phyloP scores from a whole-genome alignment of 768 basidiomycete species.

The Lactarius quietus region DNA sequence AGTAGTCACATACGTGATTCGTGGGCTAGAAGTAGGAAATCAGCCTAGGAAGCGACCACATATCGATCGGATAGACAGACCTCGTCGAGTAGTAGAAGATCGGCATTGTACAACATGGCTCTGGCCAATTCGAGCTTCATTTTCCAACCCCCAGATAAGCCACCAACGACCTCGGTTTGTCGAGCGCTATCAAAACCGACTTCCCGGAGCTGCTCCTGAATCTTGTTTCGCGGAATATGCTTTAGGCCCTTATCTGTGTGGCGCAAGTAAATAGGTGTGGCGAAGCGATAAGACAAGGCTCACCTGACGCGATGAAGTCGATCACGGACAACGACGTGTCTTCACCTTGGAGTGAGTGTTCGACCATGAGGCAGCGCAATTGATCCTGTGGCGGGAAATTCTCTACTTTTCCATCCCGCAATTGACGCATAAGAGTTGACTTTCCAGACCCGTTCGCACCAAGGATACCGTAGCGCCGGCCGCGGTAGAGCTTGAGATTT shows the following conservation, averaged over 20 bases:
- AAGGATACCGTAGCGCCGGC: constrained; percentile 91
- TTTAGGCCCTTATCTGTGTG: constrained; percentile 63
- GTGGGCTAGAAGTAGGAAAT: constrained; percentile 56
- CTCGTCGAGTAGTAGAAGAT: constrained; percentile 82
- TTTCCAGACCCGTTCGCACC: constrained; percentile 97
- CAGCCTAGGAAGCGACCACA: constrained; percentile 27
- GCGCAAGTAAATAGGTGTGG: neutral
- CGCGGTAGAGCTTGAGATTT: constrained; percentile 81
- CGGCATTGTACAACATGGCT: constrained; percentile 95
- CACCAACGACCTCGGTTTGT: constrained; percentile 82
- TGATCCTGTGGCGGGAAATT: constrained; percentile 90
- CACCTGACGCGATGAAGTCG: constrained; percentile 87
- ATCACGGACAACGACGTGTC: constrained; percentile 77
- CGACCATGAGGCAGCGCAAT: constrained; percentile 92
- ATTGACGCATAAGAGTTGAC: constrained; percentile 92
- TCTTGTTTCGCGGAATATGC: constrained; percentile 60
- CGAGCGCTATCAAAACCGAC: constrained; percentile 90
- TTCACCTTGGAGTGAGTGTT: constrained; percentile 94
- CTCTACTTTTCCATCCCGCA: constrained; percentile 92
- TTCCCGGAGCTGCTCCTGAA: constrained; percentile 73
- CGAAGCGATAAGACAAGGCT: constrained; percentile 27
- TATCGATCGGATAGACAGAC: constrained; percentile 35
- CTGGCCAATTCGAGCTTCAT: constrained; percentile 97
- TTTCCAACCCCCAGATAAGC: constrained; percentile 97
- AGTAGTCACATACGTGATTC: constrained; percentile 67